These are phyloP conservation scores for Climacium dendroides DNA, from an alignment of 225 moss, liverwort and hornwort genomes.

Conservation along the genomic window DNA sequence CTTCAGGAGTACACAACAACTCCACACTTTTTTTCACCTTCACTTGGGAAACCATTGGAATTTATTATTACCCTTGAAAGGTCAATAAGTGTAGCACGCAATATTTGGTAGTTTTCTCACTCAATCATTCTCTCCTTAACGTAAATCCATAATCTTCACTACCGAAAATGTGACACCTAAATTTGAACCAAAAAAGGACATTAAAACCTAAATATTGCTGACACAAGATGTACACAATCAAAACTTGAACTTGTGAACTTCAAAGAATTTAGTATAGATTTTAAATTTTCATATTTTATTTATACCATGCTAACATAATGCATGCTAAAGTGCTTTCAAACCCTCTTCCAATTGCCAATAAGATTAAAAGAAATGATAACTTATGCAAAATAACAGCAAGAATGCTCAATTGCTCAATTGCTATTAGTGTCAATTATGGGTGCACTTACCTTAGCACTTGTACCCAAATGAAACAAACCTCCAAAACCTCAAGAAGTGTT, in stretches of 20 bases:
- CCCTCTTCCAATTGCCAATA: too few relatives aligned
- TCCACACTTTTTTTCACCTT: neutral
- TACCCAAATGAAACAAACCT: neutral
- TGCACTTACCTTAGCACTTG: neutral
- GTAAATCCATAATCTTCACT: too few relatives aligned
- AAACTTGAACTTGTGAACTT: neutral
- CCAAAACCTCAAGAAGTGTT: neutral
- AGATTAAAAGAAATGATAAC: accelerated
- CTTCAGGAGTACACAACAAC: too few relatives aligned
- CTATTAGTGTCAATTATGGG: too few relatives aligned
- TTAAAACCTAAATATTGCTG: neutral
- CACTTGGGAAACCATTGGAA: neutral
- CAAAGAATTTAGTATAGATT: neutral
- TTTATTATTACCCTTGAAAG: neutral
- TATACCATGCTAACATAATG: accelerated
- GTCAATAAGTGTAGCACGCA: too few relatives aligned
- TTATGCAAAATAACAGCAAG: neutral
- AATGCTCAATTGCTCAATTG: neutral
- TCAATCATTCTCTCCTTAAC: too few relatives aligned
- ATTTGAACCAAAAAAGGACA: neutral
- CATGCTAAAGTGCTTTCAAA: neutral
- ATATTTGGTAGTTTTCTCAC: too few relatives aligned
- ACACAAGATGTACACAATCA: neutral
- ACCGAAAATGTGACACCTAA: neutral
- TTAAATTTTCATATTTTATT: neutral